Base-by-base conservation (phyloP, 441 rosid genomes). In the Pelargonium citronellum region DNA sequence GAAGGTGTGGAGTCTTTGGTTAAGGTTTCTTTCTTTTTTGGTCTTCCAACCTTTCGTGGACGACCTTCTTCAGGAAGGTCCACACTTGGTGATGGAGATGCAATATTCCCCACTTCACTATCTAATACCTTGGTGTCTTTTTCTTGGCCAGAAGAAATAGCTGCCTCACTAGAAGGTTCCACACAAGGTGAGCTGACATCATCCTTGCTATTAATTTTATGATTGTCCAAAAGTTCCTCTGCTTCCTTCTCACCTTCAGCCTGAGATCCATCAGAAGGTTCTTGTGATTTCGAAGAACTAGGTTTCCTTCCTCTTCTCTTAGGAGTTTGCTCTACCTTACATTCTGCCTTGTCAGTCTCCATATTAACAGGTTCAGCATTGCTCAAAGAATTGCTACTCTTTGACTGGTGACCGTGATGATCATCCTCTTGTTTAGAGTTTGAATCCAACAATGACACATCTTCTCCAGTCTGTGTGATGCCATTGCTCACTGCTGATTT, bases 1-100 rank as follows among this genome's bases (percentile, higher is more conserved):
- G 87, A 80, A 49, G 81, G 70, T 49, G 76, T 69, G 27, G 77
- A 69, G 55, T 86, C 95, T 79, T 85, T 86, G 6, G 37, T 55
- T 34, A 71, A 49, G 12, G 70, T 80, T 70, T 83, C 90, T 75
- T 83, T 89, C 81, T 79, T 85, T 85, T 86, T 89, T 66, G 81
- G 69, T 39, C 79, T 80, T 47, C 73, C 67, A 63, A 8, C 19
- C 67, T 63, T 63, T 30, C 44, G 67, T 2, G 19, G 7, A 63
- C 12, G 67, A 4, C 67, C 44, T 13, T 27, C 66, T 61, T 63
- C 67, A 13, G 67, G 67, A n/a, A 63, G 67, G 41, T 43, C 30
- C 20, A n/a, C 44, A 63, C 67, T 27, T 63, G 67, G 67, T n/a
- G 16, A 34, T 20, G 67, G 44, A 63, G 67, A 63, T 34, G 67